A percentile compares a stretch with the other conserved stretches of the same genome.
Evolutionary conservation across 805 yeast genomes (phyloP).

Genomic region (Wickerhamomyces canadensis): DNA sequence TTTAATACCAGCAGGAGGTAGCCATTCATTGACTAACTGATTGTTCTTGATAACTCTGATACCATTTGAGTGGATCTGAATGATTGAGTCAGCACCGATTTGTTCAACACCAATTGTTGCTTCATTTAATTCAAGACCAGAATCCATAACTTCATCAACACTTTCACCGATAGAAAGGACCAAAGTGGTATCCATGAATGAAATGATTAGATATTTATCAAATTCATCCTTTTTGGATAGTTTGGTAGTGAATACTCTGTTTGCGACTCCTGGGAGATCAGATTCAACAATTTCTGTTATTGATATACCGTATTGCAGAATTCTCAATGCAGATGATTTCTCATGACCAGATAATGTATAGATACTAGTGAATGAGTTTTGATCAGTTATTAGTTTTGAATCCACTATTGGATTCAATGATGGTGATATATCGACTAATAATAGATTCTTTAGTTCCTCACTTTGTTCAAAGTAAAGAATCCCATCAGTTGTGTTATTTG

Average conservation of each 20-base stretch:
- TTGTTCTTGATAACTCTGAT: slow-evolving; percentile 47
- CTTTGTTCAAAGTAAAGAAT: slow-evolving; percentile 24
- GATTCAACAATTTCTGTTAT: slow-evolving; percentile 64
- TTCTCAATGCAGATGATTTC: slow-evolving; percentile 40
- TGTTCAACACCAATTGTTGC: slow-evolving; percentile 66
- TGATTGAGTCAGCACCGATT: slow-evolving; percentile 55
- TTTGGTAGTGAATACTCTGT: slow-evolving; percentile 60
- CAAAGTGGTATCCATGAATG: slow-evolving; percentile 62
- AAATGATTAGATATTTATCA: slow-evolving; percentile 62
- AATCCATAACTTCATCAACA: slow-evolving; percentile 67
- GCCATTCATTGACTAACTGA: slow-evolving; percentile 51
- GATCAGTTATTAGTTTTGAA: slow-evolving; percentile 28
- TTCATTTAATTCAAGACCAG: slow-evolving; percentile 51
- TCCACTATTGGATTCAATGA: slow-evolving; percentile 47
- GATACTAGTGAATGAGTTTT: slow-evolving; percentile 34
- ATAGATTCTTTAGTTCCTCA: slow-evolving; percentile 46
- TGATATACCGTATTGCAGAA: slow-evolving; percentile 52
- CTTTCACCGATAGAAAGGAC: slow-evolving; percentile 75
- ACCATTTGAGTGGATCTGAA: slow-evolving; percentile 72
- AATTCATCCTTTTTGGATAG: slow-evolving; percentile 35
- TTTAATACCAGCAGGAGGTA: slow-evolving; percentile 70
- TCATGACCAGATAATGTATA: slow-evolving; percentile 38
- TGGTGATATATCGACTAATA: slow-evolving; percentile 44
- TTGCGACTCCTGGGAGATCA: slow-evolving; percentile 64
- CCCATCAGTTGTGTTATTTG: slow-evolving; percentile 29